Percentiles rank a stretch among this genome's conserved stretches.
Conservation (phyloP, 805 yeast genomes). For the Blastobotrys robertii region DNA sequence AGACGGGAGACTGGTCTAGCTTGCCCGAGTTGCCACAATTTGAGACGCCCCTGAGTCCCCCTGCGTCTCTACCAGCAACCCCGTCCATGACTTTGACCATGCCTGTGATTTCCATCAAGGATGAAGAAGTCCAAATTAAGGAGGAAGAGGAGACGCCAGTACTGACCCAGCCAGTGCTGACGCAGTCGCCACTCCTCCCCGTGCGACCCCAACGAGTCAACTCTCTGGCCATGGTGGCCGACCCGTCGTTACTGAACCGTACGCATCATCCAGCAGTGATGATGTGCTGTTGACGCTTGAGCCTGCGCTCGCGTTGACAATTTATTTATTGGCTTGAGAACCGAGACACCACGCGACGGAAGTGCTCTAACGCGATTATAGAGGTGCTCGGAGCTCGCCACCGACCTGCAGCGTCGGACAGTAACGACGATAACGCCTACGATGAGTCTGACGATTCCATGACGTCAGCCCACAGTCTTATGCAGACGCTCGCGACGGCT, state of each 20-base stretch:
- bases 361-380: not conserved
- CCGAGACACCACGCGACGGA: too few species aligned
- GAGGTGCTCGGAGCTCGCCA: not conserved
- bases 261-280: constrained; percentile 27
- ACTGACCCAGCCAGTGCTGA: not conserved
- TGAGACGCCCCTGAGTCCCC: not conserved
- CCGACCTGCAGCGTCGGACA: constrained; percentile 22
- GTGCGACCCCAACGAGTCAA: not conserved
- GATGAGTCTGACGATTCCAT: constrained; percentile 1
- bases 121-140: not conserved
- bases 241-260: constrained; percentile 7
- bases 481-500: too few species aligned
- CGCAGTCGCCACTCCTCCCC: not conserved
- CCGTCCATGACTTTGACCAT: not conserved
- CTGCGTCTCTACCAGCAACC: not conserved
- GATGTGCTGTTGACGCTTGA: constrained; percentile 8
- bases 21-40: constrained; percentile 7
- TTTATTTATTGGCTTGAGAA: too few species aligned
- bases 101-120: not conserved
- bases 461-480: too few species aligned
- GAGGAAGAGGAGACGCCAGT: not conserved
- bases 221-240: not conserved
- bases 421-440: constrained; percentile 7
- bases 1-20: constrained; percentile 16
- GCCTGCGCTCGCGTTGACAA: too few species aligned